Percentiles rank a stretch among this genome's conserved stretches.
These are phyloP conservation scores for Lithohypha guttulata DNA, from an alignment of 2,329 filamentous ascomycete species.

Conservation along the genomic window DNA sequence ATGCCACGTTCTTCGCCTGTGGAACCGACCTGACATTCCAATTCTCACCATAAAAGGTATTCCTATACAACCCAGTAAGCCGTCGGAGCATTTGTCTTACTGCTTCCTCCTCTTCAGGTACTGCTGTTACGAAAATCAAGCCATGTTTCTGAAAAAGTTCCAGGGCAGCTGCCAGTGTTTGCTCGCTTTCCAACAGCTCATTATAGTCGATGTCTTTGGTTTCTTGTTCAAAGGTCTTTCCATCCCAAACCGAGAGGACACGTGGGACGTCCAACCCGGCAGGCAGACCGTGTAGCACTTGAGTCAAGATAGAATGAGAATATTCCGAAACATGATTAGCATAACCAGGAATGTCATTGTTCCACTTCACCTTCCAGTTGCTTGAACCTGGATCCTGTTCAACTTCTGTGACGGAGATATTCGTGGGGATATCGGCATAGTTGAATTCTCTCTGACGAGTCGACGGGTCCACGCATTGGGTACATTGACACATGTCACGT, in stretches of 20 bases:
- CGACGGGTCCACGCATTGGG: constrained; percentile 43
- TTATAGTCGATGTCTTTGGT: constrained; percentile 55
- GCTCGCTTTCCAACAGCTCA: constrained; percentile 55
- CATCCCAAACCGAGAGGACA: constrained; percentile 27
- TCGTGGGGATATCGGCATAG: constrained; percentile 50
- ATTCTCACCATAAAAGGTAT: constrained; percentile 82
- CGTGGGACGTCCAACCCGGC: constrained; percentile 12
- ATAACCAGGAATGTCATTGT: constrained; percentile 42
- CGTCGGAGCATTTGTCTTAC: constrained; percentile 59
- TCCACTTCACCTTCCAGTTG: constrained; percentile 51
- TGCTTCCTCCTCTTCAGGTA: constrained; percentile 56
- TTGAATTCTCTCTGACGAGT: constrained; percentile 55
- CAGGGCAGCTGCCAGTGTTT: constrained; percentile 51
- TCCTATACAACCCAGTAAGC: constrained; percentile 63
- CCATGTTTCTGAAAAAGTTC: constrained; percentile 55
- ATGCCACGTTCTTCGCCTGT: constrained; percentile 80
- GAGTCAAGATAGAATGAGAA: constrained; percentile 23
- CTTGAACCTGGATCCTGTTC: constrained; percentile 31
- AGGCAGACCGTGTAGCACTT: constrained; percentile 16
- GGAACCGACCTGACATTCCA: constrained; percentile 82
- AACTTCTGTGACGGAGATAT: constrained; percentile 33
- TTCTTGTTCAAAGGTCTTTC: constrained; percentile 33
- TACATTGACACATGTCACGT: constrained; percentile 47
- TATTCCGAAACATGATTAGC: constrained; percentile 11
- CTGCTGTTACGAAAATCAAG: constrained; percentile 62